phyloP scores from a whole-genome alignment of 2,329 filamentous ascomycete genomes.

The Exophiala oligosperma region DNA sequence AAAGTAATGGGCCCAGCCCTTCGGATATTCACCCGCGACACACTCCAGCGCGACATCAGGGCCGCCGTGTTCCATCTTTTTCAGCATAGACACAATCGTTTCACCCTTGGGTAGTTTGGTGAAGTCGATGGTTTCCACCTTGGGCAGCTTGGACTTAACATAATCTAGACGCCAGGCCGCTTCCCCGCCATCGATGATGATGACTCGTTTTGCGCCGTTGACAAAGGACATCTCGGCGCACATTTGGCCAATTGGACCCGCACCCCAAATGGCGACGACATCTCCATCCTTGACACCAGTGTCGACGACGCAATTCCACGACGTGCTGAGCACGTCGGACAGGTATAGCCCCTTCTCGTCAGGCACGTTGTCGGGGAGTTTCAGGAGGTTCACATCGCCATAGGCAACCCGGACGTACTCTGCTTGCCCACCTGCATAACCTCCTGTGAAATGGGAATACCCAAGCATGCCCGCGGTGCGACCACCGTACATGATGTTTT shows the following conservation, averaged over 20 bases:
- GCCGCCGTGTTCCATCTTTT: constrained; percentile 71
- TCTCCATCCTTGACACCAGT: constrained; percentile 77
- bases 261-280: constrained; percentile 82
- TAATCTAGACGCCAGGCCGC: constrained; percentile 66
- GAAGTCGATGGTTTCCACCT: constrained; percentile 71
- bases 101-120: constrained; percentile 60
- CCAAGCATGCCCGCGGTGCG: constrained; percentile 73
- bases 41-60: constrained; percentile 74
- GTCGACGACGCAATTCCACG: constrained; percentile 80
- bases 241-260: constrained; percentile 82
- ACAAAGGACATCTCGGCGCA: constrained; percentile 65
- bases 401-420: constrained; percentile 83
- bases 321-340: constrained; percentile 76
- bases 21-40: constrained; percentile 63
- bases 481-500: constrained; percentile 75
- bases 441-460: constrained; percentile 75
- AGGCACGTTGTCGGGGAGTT: constrained; percentile 74
- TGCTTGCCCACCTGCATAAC: constrained; percentile 83
- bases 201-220: constrained; percentile 73
- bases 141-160: constrained; percentile 63
- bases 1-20: constrained; percentile 62
- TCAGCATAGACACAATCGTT: constrained; percentile 70
- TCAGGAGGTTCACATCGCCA: constrained; percentile 77
- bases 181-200: constrained; percentile 72
- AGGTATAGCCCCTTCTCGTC: constrained; percentile 83